Base-by-base conservation (phyloP, 2,329 filamentous ascomycete species). In the Monosporascus sp. region DNA sequence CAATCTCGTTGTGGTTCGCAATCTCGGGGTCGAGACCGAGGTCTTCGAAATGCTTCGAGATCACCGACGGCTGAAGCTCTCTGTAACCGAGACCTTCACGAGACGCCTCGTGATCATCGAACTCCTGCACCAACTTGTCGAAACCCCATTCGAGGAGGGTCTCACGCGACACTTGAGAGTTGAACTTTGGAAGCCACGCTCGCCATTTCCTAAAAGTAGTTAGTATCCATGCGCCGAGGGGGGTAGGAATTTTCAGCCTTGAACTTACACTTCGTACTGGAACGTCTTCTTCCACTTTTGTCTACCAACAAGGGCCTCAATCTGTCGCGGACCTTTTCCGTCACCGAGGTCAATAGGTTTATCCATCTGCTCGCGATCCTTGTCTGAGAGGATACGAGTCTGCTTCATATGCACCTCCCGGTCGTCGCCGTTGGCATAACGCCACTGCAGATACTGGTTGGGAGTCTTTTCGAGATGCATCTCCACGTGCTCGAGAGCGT, bases 381-480 rank as follows among this genome's bases (percentile, higher is more conserved):
- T 85, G 0, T 86, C 85, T 1, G 91, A 96, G 55, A 97, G 76
- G 51, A 92, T 80, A 75, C 94, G 91, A 48, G 93, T 97, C 75
- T 96, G 92, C 82, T 99, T 99, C 84, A 99, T 85, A 72, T 95
- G 83, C 41, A 97, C 93, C 71, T 99, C 94, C 49, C 94, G 90
- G 65, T 99, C 94, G 63, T 97, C 94, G 67, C 94, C 94, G 67
- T 97, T 90, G 65, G 90, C 90, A 69, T 97, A 99, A 65, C 94
- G 89, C 94, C 94, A 99, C 74, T 97, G 94, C 37, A 99, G 82
- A 68, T 99, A 99, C 74, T 99, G 94, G 71, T 96, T 97, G 41
- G 94, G 94, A 0, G 94, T 99, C 83, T 99, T 99, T 74, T 99
- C 94, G 63, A 97, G 79, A 68, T 99, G 94, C 93, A 97, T 96